These are phyloP conservation scores for Penicillium cosmopolitanum DNA, from an alignment of 495 filamentous ascomycete species.

Conservation along the genomic window DNA sequence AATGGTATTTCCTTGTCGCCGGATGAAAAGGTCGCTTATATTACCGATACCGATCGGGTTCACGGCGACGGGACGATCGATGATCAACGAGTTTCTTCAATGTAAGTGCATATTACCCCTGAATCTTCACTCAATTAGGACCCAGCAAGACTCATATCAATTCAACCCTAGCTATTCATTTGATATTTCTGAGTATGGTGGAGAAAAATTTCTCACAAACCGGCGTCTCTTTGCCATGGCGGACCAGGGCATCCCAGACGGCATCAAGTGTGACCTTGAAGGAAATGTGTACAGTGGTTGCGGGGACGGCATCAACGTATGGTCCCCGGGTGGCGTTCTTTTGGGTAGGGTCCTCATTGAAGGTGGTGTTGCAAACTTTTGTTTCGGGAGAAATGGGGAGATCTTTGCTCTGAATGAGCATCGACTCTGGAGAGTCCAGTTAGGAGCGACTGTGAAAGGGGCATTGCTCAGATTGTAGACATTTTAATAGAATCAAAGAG, in stretches of 20 bases:
- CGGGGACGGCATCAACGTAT: slow-evolving; percentile 66
- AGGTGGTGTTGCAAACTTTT: slow-evolving; percentile 48
- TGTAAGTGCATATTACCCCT: slow-evolving; percentile 19
- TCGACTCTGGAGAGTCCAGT: slow-evolving; percentile 41
- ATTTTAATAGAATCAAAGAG: neutral
- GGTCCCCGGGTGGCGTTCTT: slow-evolving; percentile 57
- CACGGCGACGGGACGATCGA: slow-evolving; percentile 40
- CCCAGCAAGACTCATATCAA: slow-evolving; percentile 1
- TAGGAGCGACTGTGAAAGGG: slow-evolving; percentile 35
- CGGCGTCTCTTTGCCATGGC: slow-evolving; percentile 62
- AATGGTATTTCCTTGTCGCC: slow-evolving; percentile 64
- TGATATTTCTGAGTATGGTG: slow-evolving; percentile 24
- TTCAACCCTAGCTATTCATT: slow-evolving; percentile 32
- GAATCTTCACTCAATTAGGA: neutral
- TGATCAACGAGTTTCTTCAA: slow-evolving; percentile 22
- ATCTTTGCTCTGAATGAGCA: slow-evolving; percentile 48
- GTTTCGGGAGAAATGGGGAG: slow-evolving; percentile 45
- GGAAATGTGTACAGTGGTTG: slow-evolving; percentile 65
- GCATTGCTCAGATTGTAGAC: slow-evolving; percentile 31
- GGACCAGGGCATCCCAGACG: slow-evolving; percentile 59
- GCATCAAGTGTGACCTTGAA: slow-evolving; percentile 60
- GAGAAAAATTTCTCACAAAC: slow-evolving; percentile 48
- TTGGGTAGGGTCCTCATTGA: slow-evolving; percentile 58
- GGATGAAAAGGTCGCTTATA: slow-evolving; percentile 52
- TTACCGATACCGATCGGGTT: slow-evolving; percentile 58